Percentiles rank a stretch among this genome's conserved stretches.
phyloP scores from a whole-genome alignment of 805 yeast species.

The Saccharomyces cerevisiae region DNA sequence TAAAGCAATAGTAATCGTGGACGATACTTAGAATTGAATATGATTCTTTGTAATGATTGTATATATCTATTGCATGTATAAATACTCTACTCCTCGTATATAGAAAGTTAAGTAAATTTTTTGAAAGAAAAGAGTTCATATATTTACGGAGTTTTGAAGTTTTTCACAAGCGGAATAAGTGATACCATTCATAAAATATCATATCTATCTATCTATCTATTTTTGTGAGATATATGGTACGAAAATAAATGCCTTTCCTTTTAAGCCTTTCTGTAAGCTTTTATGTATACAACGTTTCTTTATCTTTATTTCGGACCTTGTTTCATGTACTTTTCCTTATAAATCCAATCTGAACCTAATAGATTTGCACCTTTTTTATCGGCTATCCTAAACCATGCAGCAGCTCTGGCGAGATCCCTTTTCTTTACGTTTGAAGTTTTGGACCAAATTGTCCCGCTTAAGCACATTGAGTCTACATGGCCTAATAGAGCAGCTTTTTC shows the following conservation, averaged over 20 bases:
- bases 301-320: not conserved
- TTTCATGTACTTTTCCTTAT: conserved; percentile 54
- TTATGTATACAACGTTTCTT: not conserved
- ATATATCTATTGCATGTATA: not conserved
- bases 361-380: conserved; percentile 52
- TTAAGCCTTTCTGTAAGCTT: not conserved
- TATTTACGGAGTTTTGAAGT: not conserved
- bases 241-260: not conserved
- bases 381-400: conserved; percentile 62
- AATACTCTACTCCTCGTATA: not conserved
- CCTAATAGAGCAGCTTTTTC: conserved; percentile 64
- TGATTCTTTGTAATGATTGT: not conserved
- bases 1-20: not conserved
- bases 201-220: not conserved
- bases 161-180: too few relatives aligned
- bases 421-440: conserved; percentile 41
- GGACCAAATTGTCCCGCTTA: conserved; percentile 63
- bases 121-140: not conserved
- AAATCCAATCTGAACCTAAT: conserved; percentile 68
- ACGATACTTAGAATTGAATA: not conserved
- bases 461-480: conserved; percentile 57
- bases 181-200: not conserved
- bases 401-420: conserved; percentile 53
- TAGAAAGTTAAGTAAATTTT: not conserved
- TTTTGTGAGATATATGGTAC: not conserved